These are phyloP conservation scores for Desmodesmus armatus DNA, from an alignment of 139 green algal genomes.

Conservation along the genomic window DNA sequence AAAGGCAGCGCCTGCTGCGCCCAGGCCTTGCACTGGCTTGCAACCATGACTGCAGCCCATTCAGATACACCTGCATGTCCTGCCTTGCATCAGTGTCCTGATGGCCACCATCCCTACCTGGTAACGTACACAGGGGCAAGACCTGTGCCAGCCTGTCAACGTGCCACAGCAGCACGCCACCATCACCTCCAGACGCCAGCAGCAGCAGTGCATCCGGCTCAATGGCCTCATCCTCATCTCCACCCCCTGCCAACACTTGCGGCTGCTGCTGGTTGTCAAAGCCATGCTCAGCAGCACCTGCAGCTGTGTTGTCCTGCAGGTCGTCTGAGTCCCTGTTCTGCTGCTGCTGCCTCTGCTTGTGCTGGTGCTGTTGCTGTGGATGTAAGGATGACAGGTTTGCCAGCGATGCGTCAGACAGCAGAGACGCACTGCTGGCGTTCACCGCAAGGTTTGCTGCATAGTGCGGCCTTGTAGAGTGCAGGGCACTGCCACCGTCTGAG, in stretches of 20 bases:
- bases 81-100: too few relatives aligned
- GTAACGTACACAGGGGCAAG: slow-evolving; percentile 66
- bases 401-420: too few relatives aligned
- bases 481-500: too few relatives aligned
- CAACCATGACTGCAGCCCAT: background rate
- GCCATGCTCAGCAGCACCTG: background rate
- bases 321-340: too few relatives aligned
- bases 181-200: slow-evolving; percentile 72
- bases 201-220: slow-evolving; percentile 61
- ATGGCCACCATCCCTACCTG: slow-evolving; percentile 45
- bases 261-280: background rate
- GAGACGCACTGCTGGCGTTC: too few relatives aligned
- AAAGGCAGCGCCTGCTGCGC: too few relatives aligned
- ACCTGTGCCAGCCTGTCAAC: slow-evolving; percentile 51
- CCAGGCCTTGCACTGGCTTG: too few relatives aligned
- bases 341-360: too few relatives aligned
- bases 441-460: too few relatives aligned
- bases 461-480: too few relatives aligned
- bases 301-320: background rate
- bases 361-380: too few relatives aligned
- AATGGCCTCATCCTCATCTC: background rate
- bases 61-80: background rate
- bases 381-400: too few relatives aligned
- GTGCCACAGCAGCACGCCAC: slow-evolving; percentile 75
- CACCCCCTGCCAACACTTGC: background rate